These are phyloP conservation scores for Taphrina flavorubra DNA, from an alignment of 1,139 yeast species.

Conservation along the genomic window DNA sequence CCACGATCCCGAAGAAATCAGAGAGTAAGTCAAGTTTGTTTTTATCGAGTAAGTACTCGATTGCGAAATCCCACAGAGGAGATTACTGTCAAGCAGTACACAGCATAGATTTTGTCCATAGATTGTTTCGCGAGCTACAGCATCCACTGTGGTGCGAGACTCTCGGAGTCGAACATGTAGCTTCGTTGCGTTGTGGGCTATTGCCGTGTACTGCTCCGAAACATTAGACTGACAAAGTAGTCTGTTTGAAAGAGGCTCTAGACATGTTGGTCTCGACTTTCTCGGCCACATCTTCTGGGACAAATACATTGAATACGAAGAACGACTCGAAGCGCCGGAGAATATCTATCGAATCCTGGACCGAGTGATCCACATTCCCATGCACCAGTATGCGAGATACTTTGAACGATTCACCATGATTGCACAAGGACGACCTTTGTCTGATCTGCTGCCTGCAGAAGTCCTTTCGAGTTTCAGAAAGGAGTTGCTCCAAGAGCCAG, in stretches of 20 bases:
- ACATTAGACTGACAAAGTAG: conserved; percentile 44
- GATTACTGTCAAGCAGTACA: conserved; percentile 3
- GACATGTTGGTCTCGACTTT: conserved; percentile 72
- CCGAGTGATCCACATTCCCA: conserved; percentile 70
- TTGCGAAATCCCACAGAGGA: conserved; percentile 16
- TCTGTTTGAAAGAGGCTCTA: conserved; percentile 69
- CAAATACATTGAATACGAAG: conserved; percentile 64
- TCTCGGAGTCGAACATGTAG: background rate
- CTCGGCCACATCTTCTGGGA: conserved; percentile 78
- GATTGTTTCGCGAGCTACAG: background rate
- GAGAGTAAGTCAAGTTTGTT: conserved; percentile 45
- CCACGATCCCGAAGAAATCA: conserved; percentile 49
- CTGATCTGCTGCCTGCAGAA: conserved; percentile 47
- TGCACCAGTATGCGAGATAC: conserved; percentile 74
- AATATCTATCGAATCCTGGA: conserved; percentile 59
- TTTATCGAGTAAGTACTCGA: conserved; percentile 7
- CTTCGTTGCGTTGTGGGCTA: background rate
- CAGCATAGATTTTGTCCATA: background rate
- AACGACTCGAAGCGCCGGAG: conserved; percentile 54
- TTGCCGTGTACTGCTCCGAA: background rate
- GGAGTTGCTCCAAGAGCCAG: conserved; percentile 46
- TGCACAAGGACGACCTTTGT: conserved; percentile 48
- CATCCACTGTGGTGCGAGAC: conserved; percentile 7
- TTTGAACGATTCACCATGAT: conserved; percentile 52
- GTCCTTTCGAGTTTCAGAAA: conserved; percentile 49